Conservation (phyloP, 441 rosid genomes). For the Gossypium armourianum region DNA sequence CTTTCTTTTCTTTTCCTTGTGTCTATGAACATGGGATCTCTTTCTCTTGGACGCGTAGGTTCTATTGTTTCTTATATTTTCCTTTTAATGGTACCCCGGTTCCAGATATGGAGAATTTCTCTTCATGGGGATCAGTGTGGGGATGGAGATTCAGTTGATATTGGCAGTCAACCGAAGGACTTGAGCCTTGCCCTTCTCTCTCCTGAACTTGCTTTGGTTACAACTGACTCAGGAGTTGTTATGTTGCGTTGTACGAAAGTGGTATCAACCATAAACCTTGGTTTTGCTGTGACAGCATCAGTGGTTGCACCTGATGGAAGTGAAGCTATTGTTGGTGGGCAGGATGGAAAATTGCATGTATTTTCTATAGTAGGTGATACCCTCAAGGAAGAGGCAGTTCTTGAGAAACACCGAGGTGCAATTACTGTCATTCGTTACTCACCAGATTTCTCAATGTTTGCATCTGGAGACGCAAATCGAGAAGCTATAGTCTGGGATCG, state of each 20-base stretch:
- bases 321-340: conserved; percentile 74
- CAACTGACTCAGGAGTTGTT: conserved; percentile 69
- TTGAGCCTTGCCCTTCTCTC: conserved; percentile 55
- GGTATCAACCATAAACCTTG: conserved; percentile 59
- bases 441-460: conserved; percentile 83
- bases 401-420: conserved; percentile 85
- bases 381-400: conserved; percentile 60
- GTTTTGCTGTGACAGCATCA: conserved; percentile 68
- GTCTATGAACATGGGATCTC: background rate
- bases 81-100: conserved; percentile 13
- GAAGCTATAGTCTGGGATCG: conserved; percentile 89
- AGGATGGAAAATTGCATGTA: conserved; percentile 70
- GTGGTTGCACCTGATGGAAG: conserved; percentile 75
- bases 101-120: conserved; percentile 61
- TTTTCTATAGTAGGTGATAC: conserved; percentile 60
- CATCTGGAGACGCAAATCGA: conserved; percentile 77
- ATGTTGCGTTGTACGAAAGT: conserved; percentile 55
- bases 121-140: conserved; percentile 59
- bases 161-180: conserved; percentile 82
- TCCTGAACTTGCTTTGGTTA: conserved; percentile 58
- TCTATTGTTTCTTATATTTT: conserved; percentile 11
- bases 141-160: conserved; percentile 49
- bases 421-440: conserved; percentile 69
- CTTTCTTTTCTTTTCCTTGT: background rate
- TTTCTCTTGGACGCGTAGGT: background rate